Evolutionary conservation across 2,329 filamentous ascomycete species (phyloP), one percentile per base, ranked within the genome.

Genomic region (Penicillium janthinellum): DNA sequence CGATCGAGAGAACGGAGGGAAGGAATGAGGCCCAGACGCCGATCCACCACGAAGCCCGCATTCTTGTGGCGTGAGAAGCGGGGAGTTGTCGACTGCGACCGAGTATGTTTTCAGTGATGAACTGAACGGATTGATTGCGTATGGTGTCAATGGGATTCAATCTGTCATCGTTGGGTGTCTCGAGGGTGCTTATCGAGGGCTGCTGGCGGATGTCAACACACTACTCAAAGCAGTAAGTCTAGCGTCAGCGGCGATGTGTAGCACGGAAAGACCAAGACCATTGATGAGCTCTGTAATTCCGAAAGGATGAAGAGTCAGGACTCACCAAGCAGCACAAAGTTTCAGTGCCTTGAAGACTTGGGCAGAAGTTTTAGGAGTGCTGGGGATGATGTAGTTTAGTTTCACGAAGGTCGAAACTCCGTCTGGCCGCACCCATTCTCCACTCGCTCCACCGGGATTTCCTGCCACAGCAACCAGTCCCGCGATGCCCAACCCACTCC

Each of bases 391-490:
- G 62, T 65, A 67, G 64, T 52, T 38, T 37, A 22, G 49, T 39
- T 39, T 35, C n/a, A 50, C 47, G 47, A 52, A 17, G 31, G 49
- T 37, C 49, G 34, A 38, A 38, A 38, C 49, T 39, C 17, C 17
- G 34, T 28, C 42, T 28, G 20, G 42, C 28, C 28, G 17, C 17
- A 5, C 49, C 34, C 17, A 5, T 4, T 15, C 47, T 17, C 47
- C 25, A 58, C 60, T 51, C 54, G 71, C 69, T 68, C 72, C 72
- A 72, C 71, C 57, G 34, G 53, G 54, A 35, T 66, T 67, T 67
- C 67, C 67, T 73, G 72, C 72, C 72, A 72, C 66, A 73, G 73
- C 73, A 75, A 74, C 71, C 56, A 63, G 54, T 57, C 38, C 45
- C 56, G 57, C 59, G 65, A 48, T 63, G 63, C 66, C 66, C 59